A percentile compares a stretch with the other conserved stretches of the same genome.
Evolutionary conservation across 257 asterid species (phyloP).

Genomic region (Rhazya stricta): DNA sequence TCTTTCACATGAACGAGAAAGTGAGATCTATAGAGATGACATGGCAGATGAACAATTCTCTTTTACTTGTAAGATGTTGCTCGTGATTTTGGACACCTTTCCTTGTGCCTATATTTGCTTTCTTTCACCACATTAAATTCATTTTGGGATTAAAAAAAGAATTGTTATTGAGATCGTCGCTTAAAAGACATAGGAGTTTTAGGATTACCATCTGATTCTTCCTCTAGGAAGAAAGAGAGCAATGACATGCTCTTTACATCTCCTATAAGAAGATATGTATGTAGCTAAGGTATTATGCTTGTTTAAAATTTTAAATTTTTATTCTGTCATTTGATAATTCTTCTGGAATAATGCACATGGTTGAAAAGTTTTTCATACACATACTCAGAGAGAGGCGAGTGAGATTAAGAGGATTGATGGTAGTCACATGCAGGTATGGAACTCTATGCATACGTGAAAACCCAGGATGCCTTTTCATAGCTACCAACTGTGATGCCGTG

Average conservation of each 20-base stretch:
- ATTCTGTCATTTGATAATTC: neutral
- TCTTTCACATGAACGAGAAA: conserved; percentile 1
- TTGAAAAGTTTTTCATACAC: neutral
- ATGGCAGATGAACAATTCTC: too few species aligned
- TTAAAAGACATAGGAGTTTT: neutral
- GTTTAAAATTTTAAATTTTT: neutral
- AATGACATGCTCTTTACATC: neutral
- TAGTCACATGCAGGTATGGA: conserved; percentile 53
- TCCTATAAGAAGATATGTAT: neutral
- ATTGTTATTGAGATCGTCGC: neutral
- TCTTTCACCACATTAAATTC: neutral
- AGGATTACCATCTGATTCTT: neutral
- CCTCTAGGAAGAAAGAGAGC: neutral
- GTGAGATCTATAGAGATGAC: neutral
- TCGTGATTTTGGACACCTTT: neutral
- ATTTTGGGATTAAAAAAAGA: too few species aligned
- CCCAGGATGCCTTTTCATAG: conserved; percentile 91
- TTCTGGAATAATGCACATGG: neutral
- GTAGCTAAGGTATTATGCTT: neutral
- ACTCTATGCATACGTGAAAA: conserved; percentile 93
- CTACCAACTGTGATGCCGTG: conserved; percentile 83
- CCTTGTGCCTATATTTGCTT: neutral
- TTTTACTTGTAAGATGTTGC: neutral
- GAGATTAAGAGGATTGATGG: neutral
- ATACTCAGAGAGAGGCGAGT: too few species aligned